phyloP scores from a whole-genome alignment of 495 filamentous ascomycete species.

The Jackrogersella minutella region DNA sequence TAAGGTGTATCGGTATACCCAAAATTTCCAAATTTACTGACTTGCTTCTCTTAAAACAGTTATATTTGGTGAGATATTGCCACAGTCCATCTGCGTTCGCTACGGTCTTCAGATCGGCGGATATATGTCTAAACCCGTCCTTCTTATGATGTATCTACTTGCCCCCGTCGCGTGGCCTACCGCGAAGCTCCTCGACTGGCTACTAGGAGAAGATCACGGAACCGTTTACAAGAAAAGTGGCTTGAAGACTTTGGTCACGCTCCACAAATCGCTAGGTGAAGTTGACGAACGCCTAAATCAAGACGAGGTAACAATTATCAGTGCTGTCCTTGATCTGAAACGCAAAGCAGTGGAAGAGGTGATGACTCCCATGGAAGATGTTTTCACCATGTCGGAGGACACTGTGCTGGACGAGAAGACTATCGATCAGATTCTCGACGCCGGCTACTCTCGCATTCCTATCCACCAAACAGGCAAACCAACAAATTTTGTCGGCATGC shows the following conservation, averaged over 20 bases:
- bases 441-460: conserved; percentile 94
- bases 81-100: conserved; percentile 94
- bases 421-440: conserved; percentile 90
- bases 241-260: conserved; percentile 78
- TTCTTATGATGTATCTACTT: conserved; percentile 90
- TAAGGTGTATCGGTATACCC: background rate
- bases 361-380: conserved; percentile 98
- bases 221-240: conserved; percentile 97
- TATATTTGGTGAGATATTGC: conserved; percentile 96
- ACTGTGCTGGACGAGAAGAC: conserved; percentile 88
- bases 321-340: conserved; percentile 93
- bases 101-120: conserved; percentile 97
- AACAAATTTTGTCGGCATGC: conserved; percentile 93
- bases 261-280: conserved; percentile 89
- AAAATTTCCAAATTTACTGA: conserved; percentile 3
- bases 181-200: conserved; percentile 85
- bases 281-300: conserved; percentile 90
- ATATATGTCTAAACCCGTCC: conserved; percentile 88
- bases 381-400: conserved; percentile 93
- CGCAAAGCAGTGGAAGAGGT: conserved; percentile 93
- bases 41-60: conserved; percentile 59
- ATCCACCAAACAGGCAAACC: conserved; percentile 86
- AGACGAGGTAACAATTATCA: conserved; percentile 98
- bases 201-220: conserved; percentile 91
- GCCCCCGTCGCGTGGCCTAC: conserved; percentile 87